Evolutionary conservation across 371 early-diverging fungal species (phyloP), one percentile per base, ranked within the genome.

Genomic region (Conidiobolus incongruus): DNA sequence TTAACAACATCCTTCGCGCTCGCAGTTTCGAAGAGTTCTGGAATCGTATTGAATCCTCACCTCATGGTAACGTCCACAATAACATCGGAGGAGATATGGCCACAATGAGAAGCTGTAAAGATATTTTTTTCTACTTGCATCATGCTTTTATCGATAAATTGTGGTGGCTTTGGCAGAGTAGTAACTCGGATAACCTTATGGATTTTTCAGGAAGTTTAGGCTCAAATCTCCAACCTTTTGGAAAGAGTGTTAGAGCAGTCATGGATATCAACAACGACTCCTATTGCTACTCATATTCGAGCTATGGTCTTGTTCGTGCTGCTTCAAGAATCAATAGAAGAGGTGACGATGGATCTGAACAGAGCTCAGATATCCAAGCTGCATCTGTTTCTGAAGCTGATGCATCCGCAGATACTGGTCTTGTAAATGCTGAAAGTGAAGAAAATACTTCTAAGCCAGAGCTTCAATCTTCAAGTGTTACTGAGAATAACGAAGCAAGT

Each of bases 91-190:
- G 68, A 6, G 51, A 58, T 41, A 60, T 63, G 56, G 51, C 53
- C 8, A 53, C 53, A 29, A 56, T 62, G 61, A 23, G 26, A n/a
- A 52, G 49, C 29, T 23, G 63, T 39, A 67, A 46, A 4, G 44
- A 44, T 52, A 69, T 68, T 13, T 44, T 71, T n/a, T 74, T 74
- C 48, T 69, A 46, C 44, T 46, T 71, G 33, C 71, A 71, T 48
- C 75, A 74, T 48, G 45, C 51, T 35, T 63, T 60, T 45, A 47
- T 69, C 10, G 45, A 48, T 26, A 48, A 43, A 29, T n/a, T 39
- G 20, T 38, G 42, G 46, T 33, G n/a, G 24, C 36, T 32, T 30
- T 43, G 44, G 44, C 47, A 33, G 15, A 8, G 6, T 2, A 12
- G 12, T 2, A 19, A 31, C 10, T 2, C 21, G 3, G 5, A 3